These are phyloP conservation scores for Solanum chacoense DNA, from an alignment of 305 asterid species.

Conservation along the genomic window DNA sequence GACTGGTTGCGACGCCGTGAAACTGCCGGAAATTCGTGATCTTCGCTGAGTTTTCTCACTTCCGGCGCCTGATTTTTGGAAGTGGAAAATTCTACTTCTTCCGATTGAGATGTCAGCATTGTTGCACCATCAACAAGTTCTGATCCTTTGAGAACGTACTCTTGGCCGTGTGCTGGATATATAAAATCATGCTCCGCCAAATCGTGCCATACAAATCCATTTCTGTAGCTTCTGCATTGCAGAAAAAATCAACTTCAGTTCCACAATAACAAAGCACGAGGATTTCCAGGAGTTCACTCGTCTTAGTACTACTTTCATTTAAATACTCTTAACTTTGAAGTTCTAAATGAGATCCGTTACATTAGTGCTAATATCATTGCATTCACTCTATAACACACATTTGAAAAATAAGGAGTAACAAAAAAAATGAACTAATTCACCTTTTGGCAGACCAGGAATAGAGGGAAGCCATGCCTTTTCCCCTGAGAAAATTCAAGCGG, in stretches of 20 bases:
- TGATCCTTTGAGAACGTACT: conserved; percentile 84
- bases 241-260: neutral
- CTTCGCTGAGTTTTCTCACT: neutral
- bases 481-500: conserved; percentile 71
- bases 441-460: conserved; percentile 90
- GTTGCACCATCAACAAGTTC: conserved; percentile 33
- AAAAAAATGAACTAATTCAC: conserved; percentile 12
- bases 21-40: conserved; percentile 9
- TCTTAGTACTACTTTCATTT: neutral
- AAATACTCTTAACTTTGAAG: neutral
- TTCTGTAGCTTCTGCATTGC: conserved; percentile 48
- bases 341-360: neutral
- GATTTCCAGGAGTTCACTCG: neutral
- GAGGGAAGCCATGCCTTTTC: conserved; percentile 60
- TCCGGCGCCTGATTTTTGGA: conserved; percentile 7
- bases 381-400: neutral
- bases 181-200: conserved; percentile 69
- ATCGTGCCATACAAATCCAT: conserved; percentile 92
- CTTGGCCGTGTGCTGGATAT: conserved; percentile 63
- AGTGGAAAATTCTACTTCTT: neutral
- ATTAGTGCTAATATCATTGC: neutral
- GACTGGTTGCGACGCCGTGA: conserved; percentile 66
- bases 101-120: neutral
- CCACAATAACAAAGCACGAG: neutral
- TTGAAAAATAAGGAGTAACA: neutral